Evolutionary conservation across 192 early-diverging fungal genomes (phyloP), one percentile per base, ranked within the genome.

Genomic region (Coemansia sp.): DNA sequence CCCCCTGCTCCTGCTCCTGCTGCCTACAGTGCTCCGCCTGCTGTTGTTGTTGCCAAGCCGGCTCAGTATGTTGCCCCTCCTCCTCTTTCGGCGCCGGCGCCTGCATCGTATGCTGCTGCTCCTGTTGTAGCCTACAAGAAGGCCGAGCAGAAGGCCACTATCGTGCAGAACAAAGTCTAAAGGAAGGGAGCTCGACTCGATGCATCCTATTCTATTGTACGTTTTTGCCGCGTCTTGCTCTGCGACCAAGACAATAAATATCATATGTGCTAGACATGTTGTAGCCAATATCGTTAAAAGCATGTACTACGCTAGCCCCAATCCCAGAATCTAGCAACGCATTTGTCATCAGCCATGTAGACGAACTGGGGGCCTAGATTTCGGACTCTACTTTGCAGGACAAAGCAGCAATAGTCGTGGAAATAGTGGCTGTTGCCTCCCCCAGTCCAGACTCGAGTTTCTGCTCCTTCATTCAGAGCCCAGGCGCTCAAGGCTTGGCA

Each of bases 161-260:
- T 71, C n/a, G 51, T 64, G 37, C 69, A 64, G 62, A 71, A 60
- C 56, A 53, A 71, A 43, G 62, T 42, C 5, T 71, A 45, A 39
- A 20, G 8, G 3, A 15, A 1, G 17, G 8, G 43, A 9, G 20
- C 17, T 19, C 6, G 31, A 49, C 14, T 14, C 12, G 19, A 49
- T 20, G 24, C n/a, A n/a, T n/a, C n/a, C n/a, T n/a, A n/a, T n/a
- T n/a, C n/a, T 39, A 20, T 59, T 19, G 4, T 35, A 35, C n/a
- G n/a, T n/a, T n/a, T n/a, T n/a, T n/a, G n/a, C 4, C 7, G 27
- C 27, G 24, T 15, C 47, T 49, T 27, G 47, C 11, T 49, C 47
- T 49, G 24, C 24, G 47, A 49, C 27, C n/a, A 27, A 49, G 47
- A 11, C 24, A 49, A 27, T 25, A 27, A 14, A 49, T 5, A 27